Evolutionary conservation across 257 asterid species (phyloP).

Genomic region (Fraxinus anomala): DNA sequence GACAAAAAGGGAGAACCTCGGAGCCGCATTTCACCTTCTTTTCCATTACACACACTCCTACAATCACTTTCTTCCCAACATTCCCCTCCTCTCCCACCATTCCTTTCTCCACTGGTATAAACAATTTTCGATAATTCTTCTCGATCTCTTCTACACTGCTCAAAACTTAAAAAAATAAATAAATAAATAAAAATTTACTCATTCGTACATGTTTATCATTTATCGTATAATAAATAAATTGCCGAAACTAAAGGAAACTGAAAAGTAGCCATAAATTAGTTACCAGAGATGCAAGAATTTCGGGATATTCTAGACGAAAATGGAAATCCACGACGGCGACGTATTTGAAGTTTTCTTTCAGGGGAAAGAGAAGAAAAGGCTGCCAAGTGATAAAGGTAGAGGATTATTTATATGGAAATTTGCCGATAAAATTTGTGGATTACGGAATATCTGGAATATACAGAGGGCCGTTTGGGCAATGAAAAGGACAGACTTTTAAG

Average conservation of each 20-base stretch:
- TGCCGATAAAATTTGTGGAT: background rate
- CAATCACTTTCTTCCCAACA: conserved; percentile 51
- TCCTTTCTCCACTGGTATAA: background rate
- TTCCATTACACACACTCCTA: conserved; percentile 98
- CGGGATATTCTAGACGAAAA: conserved; percentile 23
- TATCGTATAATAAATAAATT: background rate
- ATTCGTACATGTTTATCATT: conserved; percentile 12
- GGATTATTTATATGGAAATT: background rate
- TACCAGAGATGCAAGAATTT: conserved; percentile 39
- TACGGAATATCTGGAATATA: conserved; percentile 41
- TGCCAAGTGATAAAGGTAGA: background rate
- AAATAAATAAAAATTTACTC: background rate
- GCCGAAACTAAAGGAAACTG: conserved; percentile 12
- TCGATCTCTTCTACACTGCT: conserved; percentile 33
- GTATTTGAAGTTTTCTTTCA: conserved; percentile 21
- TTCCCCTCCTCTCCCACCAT: conserved; percentile 48
- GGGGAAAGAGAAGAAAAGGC: conserved; percentile 33
- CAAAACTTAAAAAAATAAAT: conserved; percentile 14
- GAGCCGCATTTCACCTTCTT: conserved; percentile 99
- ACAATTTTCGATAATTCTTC: conserved; percentile 8
- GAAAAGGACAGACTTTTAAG: conserved; percentile 19
- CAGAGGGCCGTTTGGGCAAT: conserved; percentile 21
- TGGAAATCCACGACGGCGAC: conserved; percentile 11
- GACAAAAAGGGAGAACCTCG: conserved; percentile 71
- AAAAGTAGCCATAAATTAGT: conserved; percentile 27